Evolutionary conservation across 148 eudicot species (phyloP), one percentile per base, ranked within the genome.

Genomic region (Rhododendron mucronatum): DNA sequence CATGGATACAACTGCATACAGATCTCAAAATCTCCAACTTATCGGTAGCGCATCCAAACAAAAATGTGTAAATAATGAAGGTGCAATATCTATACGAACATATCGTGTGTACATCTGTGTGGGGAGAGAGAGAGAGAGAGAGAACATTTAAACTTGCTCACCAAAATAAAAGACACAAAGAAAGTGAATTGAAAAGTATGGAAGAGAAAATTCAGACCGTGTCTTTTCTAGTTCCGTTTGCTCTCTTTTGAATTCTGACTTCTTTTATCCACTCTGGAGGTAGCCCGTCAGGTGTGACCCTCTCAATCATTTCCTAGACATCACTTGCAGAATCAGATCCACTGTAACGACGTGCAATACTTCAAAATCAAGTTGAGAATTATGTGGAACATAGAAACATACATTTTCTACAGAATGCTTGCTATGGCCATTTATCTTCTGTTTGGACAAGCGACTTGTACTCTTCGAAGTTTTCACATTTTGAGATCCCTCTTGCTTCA

Each of bases 231-330:
- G 75, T 74, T 85, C 80, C 67, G 57, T 83, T 77, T 33, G 85
- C 91, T 35, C 23, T 69, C 87, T 88, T 84, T 82, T 89, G 89
- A 48, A 84, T 90, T 86, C 87, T 92, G 88, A 88, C 82, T 82
- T 94, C 97, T 90, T 90, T 92, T 81, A 89, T 90, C 94, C 94
- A 93, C n/a, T 93, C 97, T 86, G 92, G 75, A 44, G 97, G 95
- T 83, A 94, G 88, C 76, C 87, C 94, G 61, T 93, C 88, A 45
- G 90, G 93, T 74, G 89, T 30, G 37, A 85, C 82, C 57, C 57
- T 92, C 91, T 84, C 91, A 86, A 88, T 81, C 28, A 87, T 86
- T 89, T 87, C 92, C 96, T 92, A 57, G 30, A 82, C 21, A 85
- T 14, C 77, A 81, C 76, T 67, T 57, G 39, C 37, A 78, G 39